Base-by-base conservation (phyloP, 176 grass and related monocot genomes). In the Cenchrus purpureus region DNA sequence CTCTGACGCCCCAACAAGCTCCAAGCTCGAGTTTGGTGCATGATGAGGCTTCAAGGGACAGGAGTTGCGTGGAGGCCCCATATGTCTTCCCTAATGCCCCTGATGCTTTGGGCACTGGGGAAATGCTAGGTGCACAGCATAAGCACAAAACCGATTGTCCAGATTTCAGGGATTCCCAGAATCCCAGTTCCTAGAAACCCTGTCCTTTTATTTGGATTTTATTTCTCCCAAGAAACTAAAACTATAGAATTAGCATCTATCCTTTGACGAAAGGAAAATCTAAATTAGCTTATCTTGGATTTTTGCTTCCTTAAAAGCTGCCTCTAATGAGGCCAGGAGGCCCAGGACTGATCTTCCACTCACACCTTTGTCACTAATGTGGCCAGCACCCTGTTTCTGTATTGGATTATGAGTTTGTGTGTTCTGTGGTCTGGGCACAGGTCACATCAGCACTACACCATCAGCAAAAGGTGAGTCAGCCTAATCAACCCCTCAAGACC, bases 11-110 rank as follows among this genome's bases (percentile, higher is more conserved):
- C 1, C 34, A 4, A 40, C 37, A 40, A 77, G 45, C 65, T 40
- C 71, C 79, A 84, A 90, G 90, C 83, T 77, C 74, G 93, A 84
- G 77, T 90, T 95, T 78, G 88, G 88, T 95, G 82, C 61, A 88
- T 90, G 85, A 90, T 88, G 79, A 79, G 79, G 69, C 74, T 90
- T 88, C 83, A 68, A 85, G 81, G 68, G 93, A 88, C 88, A 92
- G 65, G 61, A 88, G 65, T 89, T 91, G 88, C 76, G 67, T 82
- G 83, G 85, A 92, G 90, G 90, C 57, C 93, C 90, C 86, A 95
- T 90, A 48, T 90, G 88, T 84, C 82, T 81, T 83, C 68, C 67
- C 89, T 73, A 79, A 87, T 85, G 82, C 0, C 78, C 68, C 77
- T 86, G 57, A 76, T 82, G 71, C 79, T 85, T 86, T 92, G 29